phyloP scores from a whole-genome alignment of 2,329 filamentous ascomycete species.

The Zopfia rhizophila region DNA sequence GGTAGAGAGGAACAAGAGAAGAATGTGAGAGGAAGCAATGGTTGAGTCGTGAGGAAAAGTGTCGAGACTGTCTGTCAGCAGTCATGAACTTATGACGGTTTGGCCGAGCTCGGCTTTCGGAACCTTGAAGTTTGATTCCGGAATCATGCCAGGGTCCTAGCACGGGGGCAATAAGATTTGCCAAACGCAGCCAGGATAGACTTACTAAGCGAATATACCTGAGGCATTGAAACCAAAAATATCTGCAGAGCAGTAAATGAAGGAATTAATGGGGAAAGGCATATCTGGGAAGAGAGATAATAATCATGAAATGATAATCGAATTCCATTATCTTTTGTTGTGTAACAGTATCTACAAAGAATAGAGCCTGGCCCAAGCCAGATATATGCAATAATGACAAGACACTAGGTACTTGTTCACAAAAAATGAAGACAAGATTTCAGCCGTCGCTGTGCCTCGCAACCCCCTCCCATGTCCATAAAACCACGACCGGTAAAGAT shows the following conservation, averaged over 20 bases:
- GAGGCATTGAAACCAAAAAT: too few relatives aligned
- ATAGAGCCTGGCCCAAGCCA: slow-evolving; percentile 25
- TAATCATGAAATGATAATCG: too few relatives aligned
- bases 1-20: slow-evolving; percentile 18
- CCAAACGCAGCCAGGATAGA: too few relatives aligned
- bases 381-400: too few relatives aligned
- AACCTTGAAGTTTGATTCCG: too few relatives aligned
- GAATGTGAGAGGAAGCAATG: slow-evolving; percentile 5
- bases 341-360: slow-evolving; percentile 29
- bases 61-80: slow-evolving; percentile 24
- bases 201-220: too few relatives aligned
- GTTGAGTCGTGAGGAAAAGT: slow-evolving; percentile 21
- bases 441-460: too few relatives aligned
- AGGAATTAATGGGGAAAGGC: too few relatives aligned
- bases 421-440: slow-evolving; percentile 20
- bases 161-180: too few relatives aligned
- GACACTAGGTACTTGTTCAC: slow-evolving; percentile 20
- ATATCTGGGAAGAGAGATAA: too few relatives aligned
- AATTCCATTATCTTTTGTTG: slow-evolving; percentile 26
- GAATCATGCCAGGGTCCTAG: slow-evolving; percentile 22
- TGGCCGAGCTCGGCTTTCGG: slow-evolving; percentile 37
- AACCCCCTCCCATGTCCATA: too few relatives aligned
- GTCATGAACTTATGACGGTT: slow-evolving; percentile 30
- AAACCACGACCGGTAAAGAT: slow-evolving; percentile 16
- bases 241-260: too few relatives aligned